Conservation (phyloP, 2,329 filamentous ascomycete genomes). For the Elsinoe ampelina region DNA sequence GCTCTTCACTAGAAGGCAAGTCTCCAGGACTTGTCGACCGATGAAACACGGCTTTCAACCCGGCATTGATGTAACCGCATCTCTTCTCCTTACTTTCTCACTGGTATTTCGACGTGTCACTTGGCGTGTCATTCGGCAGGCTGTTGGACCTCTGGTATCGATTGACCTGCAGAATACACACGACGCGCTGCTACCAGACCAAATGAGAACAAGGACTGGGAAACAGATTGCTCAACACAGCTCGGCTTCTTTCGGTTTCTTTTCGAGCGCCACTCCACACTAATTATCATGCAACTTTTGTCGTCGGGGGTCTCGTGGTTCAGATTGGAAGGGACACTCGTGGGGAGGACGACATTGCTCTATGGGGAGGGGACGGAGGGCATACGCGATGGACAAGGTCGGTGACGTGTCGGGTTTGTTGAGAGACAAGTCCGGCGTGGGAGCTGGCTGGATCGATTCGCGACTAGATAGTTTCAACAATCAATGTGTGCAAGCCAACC, state of each 20-base stretch:
- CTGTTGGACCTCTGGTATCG: slow-evolving; percentile 21
- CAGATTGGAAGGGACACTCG: slow-evolving; percentile 14
- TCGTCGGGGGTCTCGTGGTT: not conserved
- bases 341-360: slow-evolving; percentile 16
- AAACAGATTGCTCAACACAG: not conserved
- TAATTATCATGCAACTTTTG: not conserved
- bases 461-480: slow-evolving; percentile 5
- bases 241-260: slow-evolving; percentile 8
- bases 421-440: not conserved
- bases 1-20: slow-evolving; percentile 8
- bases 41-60: slow-evolving; percentile 22
- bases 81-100: slow-evolving; percentile 28
- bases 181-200: not conserved
- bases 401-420: not conserved
- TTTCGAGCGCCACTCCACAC: slow-evolving; percentile 12
- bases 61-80: slow-evolving; percentile 34
- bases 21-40: not conserved
- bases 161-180: slow-evolving; percentile 21
- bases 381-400: not conserved
- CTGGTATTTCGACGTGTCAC: slow-evolving; percentile 29
- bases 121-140: slow-evolving; percentile 34
- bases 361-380: slow-evolving; percentile 1
- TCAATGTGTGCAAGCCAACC: not conserved
- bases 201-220: not conserved
- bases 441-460: not conserved